Evolutionary conservation across 2,329 filamentous ascomycete species (phyloP).

Genomic region (Aspergillus sp.): DNA sequence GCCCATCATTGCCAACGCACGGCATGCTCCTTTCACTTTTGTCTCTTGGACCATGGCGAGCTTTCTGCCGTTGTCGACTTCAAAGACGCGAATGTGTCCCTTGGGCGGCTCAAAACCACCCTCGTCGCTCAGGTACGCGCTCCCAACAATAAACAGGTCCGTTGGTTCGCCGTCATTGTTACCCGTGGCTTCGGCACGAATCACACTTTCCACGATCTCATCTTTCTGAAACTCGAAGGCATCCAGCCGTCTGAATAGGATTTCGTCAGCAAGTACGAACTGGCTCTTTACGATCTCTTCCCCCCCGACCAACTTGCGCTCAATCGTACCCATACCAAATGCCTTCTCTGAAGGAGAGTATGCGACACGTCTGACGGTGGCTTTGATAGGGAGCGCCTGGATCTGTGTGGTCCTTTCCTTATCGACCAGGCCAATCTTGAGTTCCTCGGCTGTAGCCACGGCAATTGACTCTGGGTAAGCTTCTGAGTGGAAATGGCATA

Average conservation of each 20-base stretch:
- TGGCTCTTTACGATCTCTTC: slow-evolving; percentile 75
- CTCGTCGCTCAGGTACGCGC: slow-evolving; percentile 67
- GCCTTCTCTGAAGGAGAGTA: slow-evolving; percentile 77
- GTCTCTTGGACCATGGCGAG: slow-evolving; percentile 71
- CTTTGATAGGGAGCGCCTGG: slow-evolving; percentile 71
- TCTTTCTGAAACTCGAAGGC: slow-evolving; percentile 63
- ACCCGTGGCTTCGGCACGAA: slow-evolving; percentile 70
- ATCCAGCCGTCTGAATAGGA: slow-evolving; percentile 77
- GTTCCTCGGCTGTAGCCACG: slow-evolving; percentile 71
- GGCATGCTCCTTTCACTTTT: slow-evolving; percentile 74
- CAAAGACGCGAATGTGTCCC: slow-evolving; percentile 81
- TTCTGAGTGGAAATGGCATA: slow-evolving; percentile 78
- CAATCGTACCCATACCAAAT: slow-evolving; percentile 85
- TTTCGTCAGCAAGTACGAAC: slow-evolving; percentile 89
- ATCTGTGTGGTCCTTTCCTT: slow-evolving; percentile 85
- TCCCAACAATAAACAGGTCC: slow-evolving; percentile 90
- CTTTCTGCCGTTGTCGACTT: slow-evolving; percentile 68
- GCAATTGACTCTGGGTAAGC: slow-evolving; percentile 79
- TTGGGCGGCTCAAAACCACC: slow-evolving; percentile 52
- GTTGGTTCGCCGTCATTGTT: slow-evolving; percentile 50
- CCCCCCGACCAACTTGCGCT: slow-evolving; percentile 67
- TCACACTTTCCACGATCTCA: slow-evolving; percentile 83
- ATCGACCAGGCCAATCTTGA: slow-evolving; percentile 81
- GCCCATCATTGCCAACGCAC: slow-evolving; percentile 71
- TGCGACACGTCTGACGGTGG: slow-evolving; percentile 82